These are phyloP conservation scores for Pisolithus thermaeus DNA, from an alignment of 1,284 basidiomycete genomes.

Conservation along the genomic window DNA sequence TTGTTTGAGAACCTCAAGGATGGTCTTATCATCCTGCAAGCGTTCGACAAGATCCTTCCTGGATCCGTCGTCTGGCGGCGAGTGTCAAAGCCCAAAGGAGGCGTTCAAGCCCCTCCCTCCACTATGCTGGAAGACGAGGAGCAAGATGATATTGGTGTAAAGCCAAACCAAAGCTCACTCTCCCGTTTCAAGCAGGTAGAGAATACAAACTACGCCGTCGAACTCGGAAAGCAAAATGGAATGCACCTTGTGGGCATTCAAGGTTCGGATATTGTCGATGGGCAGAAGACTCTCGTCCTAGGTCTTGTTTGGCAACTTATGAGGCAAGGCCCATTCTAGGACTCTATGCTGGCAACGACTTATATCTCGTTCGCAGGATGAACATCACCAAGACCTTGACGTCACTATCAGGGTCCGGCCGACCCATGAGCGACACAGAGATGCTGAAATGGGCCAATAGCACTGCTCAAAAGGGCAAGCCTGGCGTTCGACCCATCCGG, in stretches of 20 bases:
- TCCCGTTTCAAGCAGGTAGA: slow-evolving; percentile 97
- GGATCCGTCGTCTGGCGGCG: slow-evolving; percentile 92
- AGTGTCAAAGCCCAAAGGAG: slow-evolving; percentile 87
- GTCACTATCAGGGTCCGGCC: slow-evolving; percentile 66
- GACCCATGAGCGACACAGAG: slow-evolving; percentile 84
- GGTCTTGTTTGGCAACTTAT: slow-evolving; percentile 98
- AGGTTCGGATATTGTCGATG: slow-evolving; percentile 95
- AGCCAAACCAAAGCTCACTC: slow-evolving; percentile 75
- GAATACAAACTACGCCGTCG: slow-evolving; percentile 96
- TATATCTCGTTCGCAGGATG: slow-evolving; percentile 42
- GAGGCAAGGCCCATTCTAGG: slow-evolving; percentile 51
- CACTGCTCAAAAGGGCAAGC: slow-evolving; percentile 70
- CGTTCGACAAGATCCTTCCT: slow-evolving; percentile 93
- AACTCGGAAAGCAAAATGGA: slow-evolving; percentile 86
- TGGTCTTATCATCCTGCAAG: slow-evolving; percentile 87
- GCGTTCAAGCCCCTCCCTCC: slow-evolving; percentile 35
- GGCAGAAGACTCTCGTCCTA: slow-evolving; percentile 84
- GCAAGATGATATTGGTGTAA: slow-evolving; percentile 72
- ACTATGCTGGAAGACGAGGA: slow-evolving; percentile 48
- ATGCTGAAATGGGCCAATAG: slow-evolving; percentile 97
- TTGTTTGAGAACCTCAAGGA: slow-evolving; percentile 95
- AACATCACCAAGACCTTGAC: slow-evolving; percentile 92
- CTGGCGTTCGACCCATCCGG: slow-evolving; percentile 68
- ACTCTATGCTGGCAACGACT: background rate
- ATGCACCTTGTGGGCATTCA: slow-evolving; percentile 98